Evolutionary conservation across 2,329 filamentous ascomycete species (phyloP), one percentile per base, ranked within the genome.

Genomic region (Diplodia scrobiculata): DNA sequence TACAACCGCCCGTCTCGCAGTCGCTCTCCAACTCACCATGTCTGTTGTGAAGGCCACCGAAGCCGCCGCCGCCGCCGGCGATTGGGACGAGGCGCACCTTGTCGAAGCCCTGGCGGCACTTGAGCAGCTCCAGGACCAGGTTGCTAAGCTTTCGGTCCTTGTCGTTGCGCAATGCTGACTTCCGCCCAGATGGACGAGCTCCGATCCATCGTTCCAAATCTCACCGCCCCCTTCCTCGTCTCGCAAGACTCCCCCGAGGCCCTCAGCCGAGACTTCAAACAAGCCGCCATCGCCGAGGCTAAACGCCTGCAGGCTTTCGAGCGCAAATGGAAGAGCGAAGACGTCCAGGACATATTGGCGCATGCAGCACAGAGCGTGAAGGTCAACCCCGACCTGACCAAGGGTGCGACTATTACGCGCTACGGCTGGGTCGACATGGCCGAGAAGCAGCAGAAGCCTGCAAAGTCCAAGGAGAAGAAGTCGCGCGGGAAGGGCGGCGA

Each of bases 21-120:
- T 29, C 5, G 34, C 19, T 17, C 11, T n/a, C 50, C 41, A 19
- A 52, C 13, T 4, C 7, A 13, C 19, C 29, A 65, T 65, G 63
- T 54, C 63, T 14, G 29, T 38, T 10, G 5, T 36, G n/a, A 17
- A 38, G 11, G 11, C 29, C 13, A 27, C 6, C 10, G 19, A n/a
- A 5, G 21, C n/a, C 14, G 27, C 21, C 58, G 25, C 48, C 14
- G 25, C 21, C 58, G 25, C 48, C 41, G 10, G 38, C 51, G 10
- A 48, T 47, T 79, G 77, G 77, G 77, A 78, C 63, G 78, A 80
- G 71, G 72, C 72, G 54, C 75, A 77, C 66, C 78, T 76, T 68
- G 75, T 74, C 70, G 73, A 75, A 66, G 79, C 79, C 2, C 78
- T 83, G 48, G 78, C 78, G 38, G 76, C 79, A 53, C 73, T 83